A percentile compares a stretch with the other conserved stretches of the same genome.
phyloP scores from a whole-genome alignment of 2,329 filamentous ascomycete species.

The Diaporthe sp. region DNA sequence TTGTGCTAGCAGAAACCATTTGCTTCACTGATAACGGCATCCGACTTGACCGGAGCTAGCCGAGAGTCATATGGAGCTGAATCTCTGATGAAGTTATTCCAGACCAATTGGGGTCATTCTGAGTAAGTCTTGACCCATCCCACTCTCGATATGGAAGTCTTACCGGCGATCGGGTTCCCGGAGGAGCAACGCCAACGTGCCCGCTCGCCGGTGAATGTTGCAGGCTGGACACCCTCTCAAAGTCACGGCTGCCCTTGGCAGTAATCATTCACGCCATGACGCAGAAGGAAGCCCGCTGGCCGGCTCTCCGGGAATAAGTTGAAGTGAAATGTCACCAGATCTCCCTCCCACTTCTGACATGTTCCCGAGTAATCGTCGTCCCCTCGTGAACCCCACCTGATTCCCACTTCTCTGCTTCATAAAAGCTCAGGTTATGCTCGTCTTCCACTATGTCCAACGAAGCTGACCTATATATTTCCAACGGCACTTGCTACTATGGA shows the following conservation, averaged over 20 bases:
- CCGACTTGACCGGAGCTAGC: neutral
- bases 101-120: neutral
- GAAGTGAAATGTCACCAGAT: neutral
- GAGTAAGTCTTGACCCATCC: neutral
- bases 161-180: neutral
- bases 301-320: neutral
- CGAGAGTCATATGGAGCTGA: neutral
- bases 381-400: neutral
- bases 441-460: constrained; percentile 15
- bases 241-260: neutral
- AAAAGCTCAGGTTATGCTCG: neutral
- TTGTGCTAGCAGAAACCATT: too few species aligned
- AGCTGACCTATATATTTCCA: constrained; percentile 28
- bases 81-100: neutral
- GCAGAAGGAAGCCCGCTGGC: neutral
- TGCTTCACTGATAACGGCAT: neutral
- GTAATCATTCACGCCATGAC: neutral
- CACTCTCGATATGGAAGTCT: constrained; percentile 6
- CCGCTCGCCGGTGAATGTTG: neutral
- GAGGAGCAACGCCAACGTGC: neutral
- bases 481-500: constrained; percentile 28
- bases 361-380: neutral
- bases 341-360: neutral
- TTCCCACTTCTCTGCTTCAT: neutral
- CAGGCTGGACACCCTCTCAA: constrained; percentile 1